Evolutionary conservation across 352 stramenopile genomes (phyloP), one percentile per base, ranked within the genome.

Genomic region (Pythium chondricola): DNA sequence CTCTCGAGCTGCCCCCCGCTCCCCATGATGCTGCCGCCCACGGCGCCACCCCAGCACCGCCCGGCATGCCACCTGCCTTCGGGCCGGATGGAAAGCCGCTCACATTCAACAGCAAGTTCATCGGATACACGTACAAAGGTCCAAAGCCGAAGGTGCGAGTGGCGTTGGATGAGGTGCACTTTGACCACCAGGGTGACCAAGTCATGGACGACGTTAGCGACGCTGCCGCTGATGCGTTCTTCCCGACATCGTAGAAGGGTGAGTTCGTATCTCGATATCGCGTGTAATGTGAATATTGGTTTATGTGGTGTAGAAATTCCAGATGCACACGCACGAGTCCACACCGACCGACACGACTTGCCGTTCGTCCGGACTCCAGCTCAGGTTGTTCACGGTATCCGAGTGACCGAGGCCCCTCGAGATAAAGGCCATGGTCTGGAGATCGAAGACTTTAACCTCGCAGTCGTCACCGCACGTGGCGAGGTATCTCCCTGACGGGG

Each of bases 331-430:
- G 49, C 88, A 96, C 45, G 81, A 83, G 57, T 97, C 90, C 7
- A 67, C 58, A n/a, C 82, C 87, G 17, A 95, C 86, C 5, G 83
- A 88, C 7, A 97, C 85, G 30, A 97, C 60, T 64, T 97, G 88
- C n/a, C 81, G 71, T 61, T 97, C 86, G 45, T 97, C 88, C 0
- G 78, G 78, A 44, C 78, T 95, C 90, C 90, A 97, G 21, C 72
- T 58, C 4, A 97, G 11, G 26, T 64, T 69, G 26, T 84, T 83
- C 33, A 96, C 70, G 13, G 67, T 61, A 22, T 81, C 74, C 4
- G 75, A 88, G 64, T 96, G 88, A 10, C 75, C 82, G 29, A 71
- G 52, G 5, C 67, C 67, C 2, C 52, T 37, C 3, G 83, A 60
- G 6, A 95, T 56, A 0, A 89, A 62, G 38, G 56, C 33, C 46